Evolutionary conservation across 129 eudicot genomes (phyloP).

Genomic region (Cynara cardunculus): DNA sequence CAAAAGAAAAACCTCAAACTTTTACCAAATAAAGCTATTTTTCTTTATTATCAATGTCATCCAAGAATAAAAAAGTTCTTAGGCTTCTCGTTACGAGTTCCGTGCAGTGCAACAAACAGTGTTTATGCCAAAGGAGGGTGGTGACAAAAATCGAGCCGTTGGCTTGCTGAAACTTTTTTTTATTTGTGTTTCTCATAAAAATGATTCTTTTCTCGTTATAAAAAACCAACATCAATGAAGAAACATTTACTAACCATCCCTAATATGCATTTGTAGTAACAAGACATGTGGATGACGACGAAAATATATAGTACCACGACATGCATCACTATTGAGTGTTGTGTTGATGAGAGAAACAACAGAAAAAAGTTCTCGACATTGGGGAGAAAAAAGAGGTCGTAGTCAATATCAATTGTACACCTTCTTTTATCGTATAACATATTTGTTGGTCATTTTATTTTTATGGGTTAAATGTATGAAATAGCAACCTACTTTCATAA

Average conservation of each 20-base stretch:
- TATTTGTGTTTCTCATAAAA: not conserved
- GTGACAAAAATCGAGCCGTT: not conserved
- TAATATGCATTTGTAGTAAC: not conserved
- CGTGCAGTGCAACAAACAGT: not conserved
- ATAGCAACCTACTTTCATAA: no score
- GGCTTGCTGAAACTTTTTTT: not conserved
- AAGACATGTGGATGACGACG: not conserved
- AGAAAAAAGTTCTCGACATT: no score
- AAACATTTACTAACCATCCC: not conserved
- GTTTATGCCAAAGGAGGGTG: not conserved
- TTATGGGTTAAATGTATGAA: no score
- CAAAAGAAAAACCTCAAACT: not conserved
- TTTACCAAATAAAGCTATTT: not conserved
- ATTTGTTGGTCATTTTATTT: no score
- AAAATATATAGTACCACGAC: no score
- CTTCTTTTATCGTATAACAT: no score
- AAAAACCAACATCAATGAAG: not conserved
- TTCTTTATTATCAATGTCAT: not conserved
- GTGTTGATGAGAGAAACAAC: no score
- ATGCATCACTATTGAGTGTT: no score
- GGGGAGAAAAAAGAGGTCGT: no score
- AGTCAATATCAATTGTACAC: no score
- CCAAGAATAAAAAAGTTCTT: not conserved
- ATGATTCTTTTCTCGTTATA: not conserved
- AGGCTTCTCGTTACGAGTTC: not conserved